Percentiles rank a stretch among this genome's conserved stretches.
Conservation (phyloP, 2,329 filamentous ascomycete genomes). For the Cephalotrichum gorgonifer region DNA sequence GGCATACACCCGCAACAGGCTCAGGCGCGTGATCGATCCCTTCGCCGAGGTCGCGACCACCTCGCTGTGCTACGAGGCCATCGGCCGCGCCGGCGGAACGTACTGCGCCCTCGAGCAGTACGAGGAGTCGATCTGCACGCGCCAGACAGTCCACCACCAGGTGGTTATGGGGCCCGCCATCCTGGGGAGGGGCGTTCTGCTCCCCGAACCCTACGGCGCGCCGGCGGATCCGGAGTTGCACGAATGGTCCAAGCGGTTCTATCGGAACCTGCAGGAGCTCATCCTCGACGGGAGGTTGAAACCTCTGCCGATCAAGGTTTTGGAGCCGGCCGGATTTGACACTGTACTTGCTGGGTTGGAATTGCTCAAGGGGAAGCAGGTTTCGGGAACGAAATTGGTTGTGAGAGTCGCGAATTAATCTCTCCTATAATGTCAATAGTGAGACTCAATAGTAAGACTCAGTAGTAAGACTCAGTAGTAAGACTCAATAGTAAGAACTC, state of each 20-base stretch:
- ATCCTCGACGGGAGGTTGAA: slow-evolving; percentile 8
- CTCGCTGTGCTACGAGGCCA: not conserved
- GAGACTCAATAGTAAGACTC: too few species aligned
- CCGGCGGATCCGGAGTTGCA: slow-evolving; percentile 5
- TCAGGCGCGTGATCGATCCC: slow-evolving; percentile 7
- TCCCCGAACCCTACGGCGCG: slow-evolving; percentile 12
- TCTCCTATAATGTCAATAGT: too few species aligned
- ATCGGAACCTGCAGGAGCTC: slow-evolving; percentile 5
- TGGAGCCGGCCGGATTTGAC: slow-evolving; percentile 2
- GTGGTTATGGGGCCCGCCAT: slow-evolving; percentile 18
- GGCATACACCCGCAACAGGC: slow-evolving; percentile 11
- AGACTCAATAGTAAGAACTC: too few species aligned
- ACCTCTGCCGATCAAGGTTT: slow-evolving; percentile 8
- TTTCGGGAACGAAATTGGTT: slow-evolving; percentile 3
- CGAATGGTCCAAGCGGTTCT: slow-evolving; percentile 6
- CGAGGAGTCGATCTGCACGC: slow-evolving; percentile 8
- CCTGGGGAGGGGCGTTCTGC: slow-evolving; percentile 13
- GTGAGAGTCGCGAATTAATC: slow-evolving; percentile 1
- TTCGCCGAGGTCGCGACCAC: slow-evolving; percentile 1
- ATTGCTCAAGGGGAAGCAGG: slow-evolving; percentile 1
- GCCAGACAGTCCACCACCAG: slow-evolving; percentile 12
- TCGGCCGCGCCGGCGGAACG: slow-evolving; percentile 22
- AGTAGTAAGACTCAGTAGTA: not conserved
- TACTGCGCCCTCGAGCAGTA: slow-evolving; percentile 26
- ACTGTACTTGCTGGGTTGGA: slow-evolving; percentile 1